Conservation (phyloP, 2,329 filamentous ascomycete genomes). For the Fusarium redolens region DNA sequence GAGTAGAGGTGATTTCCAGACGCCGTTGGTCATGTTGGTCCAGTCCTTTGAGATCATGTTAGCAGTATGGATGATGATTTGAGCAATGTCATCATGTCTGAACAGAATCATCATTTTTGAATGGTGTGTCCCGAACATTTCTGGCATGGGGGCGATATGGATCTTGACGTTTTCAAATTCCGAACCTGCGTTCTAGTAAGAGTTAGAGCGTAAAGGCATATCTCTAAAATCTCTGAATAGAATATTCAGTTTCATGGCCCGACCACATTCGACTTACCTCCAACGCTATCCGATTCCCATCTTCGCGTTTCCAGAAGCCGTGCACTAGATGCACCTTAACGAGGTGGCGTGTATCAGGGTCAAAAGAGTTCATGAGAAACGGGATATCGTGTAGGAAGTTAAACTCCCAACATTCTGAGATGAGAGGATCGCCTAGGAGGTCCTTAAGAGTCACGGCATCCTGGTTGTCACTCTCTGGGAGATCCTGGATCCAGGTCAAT, state of each 20-base stretch:
- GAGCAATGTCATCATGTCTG: conserved; percentile 78
- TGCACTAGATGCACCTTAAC: conserved; percentile 68
- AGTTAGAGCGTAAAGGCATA: conserved; percentile 9
- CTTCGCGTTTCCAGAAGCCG: conserved; percentile 75
- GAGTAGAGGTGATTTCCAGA: conserved; percentile 81
- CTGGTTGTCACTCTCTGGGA: conserved; percentile 69
- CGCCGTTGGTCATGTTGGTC: conserved; percentile 86
- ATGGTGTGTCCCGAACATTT: conserved; percentile 87
- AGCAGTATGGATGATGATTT: conserved; percentile 87
- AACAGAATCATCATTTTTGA: conserved; percentile 90
- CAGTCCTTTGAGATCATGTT: conserved; percentile 93
- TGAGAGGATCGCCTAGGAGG: conserved; percentile 78
- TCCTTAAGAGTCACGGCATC: conserved; percentile 74
- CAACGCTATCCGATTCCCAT: conserved; percentile 66
- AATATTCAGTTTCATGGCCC: neutral
- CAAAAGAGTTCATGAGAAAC: conserved; percentile 66
- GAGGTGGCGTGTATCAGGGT: conserved; percentile 60
- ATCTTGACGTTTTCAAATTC: conserved; percentile 75
- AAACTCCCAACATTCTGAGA: conserved; percentile 78
- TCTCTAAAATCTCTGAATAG: neutral
- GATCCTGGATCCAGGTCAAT: conserved; percentile 75
- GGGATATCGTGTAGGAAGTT: conserved; percentile 73
- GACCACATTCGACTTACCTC: conserved; percentile 58
- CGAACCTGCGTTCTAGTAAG: conserved; percentile 66
- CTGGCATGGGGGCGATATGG: conserved; percentile 81